Percentiles rank a stretch among this genome's conserved stretches.
Conservation (phyloP, 1,284 basidiomycete species). For the Phylloporus sp. region DNA sequence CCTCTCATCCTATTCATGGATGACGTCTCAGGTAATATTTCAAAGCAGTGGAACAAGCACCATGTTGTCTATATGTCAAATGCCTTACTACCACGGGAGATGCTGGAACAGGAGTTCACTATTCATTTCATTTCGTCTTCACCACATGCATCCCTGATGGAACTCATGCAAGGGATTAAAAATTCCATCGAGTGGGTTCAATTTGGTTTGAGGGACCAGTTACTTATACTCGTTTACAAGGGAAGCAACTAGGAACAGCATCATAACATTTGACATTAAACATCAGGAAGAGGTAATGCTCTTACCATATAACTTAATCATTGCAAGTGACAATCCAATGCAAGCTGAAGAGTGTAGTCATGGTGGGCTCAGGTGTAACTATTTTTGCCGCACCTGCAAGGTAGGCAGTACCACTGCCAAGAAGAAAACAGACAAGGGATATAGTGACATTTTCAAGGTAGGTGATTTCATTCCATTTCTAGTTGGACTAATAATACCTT, state of each 20-base stretch:
- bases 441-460: too few relatives aligned
- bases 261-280: constrained; percentile 26
- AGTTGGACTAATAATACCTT: too few relatives aligned
- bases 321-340: constrained; percentile 41
- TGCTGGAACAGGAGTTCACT: constrained; percentile 33
- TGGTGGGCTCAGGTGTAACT: constrained; percentile 32
- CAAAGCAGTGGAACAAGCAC: constrained; percentile 36
- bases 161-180: constrained; percentile 31
- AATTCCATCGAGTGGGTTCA: constrained; percentile 28
- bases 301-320: constrained; percentile 27
- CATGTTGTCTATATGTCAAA: constrained; percentile 34
- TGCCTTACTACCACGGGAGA: not conserved
- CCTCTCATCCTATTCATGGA: constrained; percentile 36
- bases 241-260: not conserved
- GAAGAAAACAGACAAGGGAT: too few relatives aligned
- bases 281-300: constrained; percentile 28
- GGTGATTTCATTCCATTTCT: too few relatives aligned
- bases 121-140: constrained; percentile 34
- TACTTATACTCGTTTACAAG: not conserved
- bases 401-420: constrained; percentile 24
- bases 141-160: constrained; percentile 35
- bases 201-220: not conserved
- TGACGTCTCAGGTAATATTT: constrained; percentile 30
- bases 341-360: constrained; percentile 40
- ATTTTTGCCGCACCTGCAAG: constrained; percentile 37